Evolutionary conservation across 805 yeast genomes (phyloP), one percentile per base, ranked within the genome.

Genomic region (Wickerhamiella australiensis): DNA sequence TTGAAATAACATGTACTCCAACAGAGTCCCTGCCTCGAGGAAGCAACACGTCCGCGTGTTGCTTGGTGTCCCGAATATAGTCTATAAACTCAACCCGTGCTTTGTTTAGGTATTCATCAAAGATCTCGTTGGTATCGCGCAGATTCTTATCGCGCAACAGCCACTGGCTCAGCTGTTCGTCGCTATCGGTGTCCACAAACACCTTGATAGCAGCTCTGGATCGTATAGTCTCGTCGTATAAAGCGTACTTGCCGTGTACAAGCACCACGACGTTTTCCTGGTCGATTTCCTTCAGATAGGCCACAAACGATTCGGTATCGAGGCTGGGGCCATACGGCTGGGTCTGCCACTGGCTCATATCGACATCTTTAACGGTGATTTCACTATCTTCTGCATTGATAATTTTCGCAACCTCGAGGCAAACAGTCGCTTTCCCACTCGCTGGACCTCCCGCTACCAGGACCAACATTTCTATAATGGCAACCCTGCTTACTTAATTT

Each of bases 111-210:
- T 84, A 85, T 31, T 60, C 58, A 35, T 67, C 65, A 29, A 72
- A 47, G 15, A 73, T 55, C 1, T 55, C 58, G 9, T 57, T 61
- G 5, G 69, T 55, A 5, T 57, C 59, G 5, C 45, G 15, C 25
- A 53, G 53, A 8, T 52, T 56, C 2, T 64, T 46, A 20, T 67
- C 72, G 15, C 67, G 57, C 46, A 60, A 47, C 21, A 67, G 80
- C 82, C 92, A 78, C 55, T 94, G 74, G n/a, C 85, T 79, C 37
- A 88, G 67, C 49, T 96, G 67, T 4, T 82, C 78, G 63, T 88
- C 97, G 1, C 90, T 78, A 64, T 88, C 96, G 53, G 86, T 75
- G 56, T 85, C 92, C 13, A 88, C 71, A 57, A 81, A 88, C 1
- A 88, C 77, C 59, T 78, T 81, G 55, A 87, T 68, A 1, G 77